A percentile compares a stretch with the other conserved stretches of the same genome.
phyloP scores from a whole-genome alignment of 305 asterid genomes.

The Fraxinus platypoda region DNA sequence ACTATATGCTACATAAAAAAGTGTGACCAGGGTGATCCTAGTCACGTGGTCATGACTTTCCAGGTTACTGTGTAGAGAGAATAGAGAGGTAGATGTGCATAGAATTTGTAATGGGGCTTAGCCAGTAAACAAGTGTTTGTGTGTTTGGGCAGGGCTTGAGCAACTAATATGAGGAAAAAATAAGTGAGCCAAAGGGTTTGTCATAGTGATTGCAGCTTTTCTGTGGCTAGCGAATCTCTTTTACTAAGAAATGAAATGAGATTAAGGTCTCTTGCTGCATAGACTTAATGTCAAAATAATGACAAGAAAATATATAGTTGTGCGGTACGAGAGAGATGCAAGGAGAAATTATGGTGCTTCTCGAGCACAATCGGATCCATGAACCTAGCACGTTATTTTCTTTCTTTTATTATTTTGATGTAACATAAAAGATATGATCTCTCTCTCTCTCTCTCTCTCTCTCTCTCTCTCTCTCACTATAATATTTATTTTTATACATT shows the following conservation, averaged over 20 bases:
- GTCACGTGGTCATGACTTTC: slow-evolving; percentile 24
- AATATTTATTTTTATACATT: background rate
- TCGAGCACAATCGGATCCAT: background rate
- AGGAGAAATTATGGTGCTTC: background rate
- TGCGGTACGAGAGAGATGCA: background rate
- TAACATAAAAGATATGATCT: background rate
- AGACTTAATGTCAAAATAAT: background rate
- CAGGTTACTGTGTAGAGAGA: slow-evolving; percentile 14
- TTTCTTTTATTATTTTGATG: background rate
- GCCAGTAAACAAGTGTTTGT: background rate
- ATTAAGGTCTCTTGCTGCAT: background rate
- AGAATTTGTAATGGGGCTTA: slow-evolving; percentile 21
- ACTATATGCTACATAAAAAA: background rate
- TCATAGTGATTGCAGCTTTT: background rate
- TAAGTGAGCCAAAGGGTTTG: background rate
- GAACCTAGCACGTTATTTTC: background rate
- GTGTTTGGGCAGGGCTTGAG: background rate
- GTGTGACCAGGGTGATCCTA: background rate
- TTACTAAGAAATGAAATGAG: background rate
- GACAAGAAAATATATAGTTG: background rate
- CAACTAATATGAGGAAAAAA: background rate
- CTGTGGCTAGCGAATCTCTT: slow-evolving; percentile 4
- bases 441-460: background rate
- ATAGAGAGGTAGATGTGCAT: background rate
- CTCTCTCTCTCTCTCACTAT: no score